Evolutionary conservation across 2,329 filamentous ascomycete genomes (phyloP).

Genomic region (Coniosporium tulheliwenetii): DNA sequence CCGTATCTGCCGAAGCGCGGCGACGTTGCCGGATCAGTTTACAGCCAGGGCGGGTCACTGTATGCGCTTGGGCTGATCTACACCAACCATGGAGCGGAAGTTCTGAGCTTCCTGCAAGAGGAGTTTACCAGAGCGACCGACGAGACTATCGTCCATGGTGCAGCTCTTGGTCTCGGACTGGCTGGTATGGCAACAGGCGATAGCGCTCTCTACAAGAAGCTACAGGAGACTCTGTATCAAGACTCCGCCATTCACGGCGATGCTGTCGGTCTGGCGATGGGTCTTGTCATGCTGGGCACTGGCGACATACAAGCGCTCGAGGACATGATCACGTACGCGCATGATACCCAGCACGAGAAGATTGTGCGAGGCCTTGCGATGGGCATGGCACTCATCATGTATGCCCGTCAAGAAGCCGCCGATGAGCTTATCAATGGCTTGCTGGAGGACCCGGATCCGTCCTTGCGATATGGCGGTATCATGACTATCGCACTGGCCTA

Average conservation of each 20-base stretch:
- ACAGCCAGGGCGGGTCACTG: constrained; percentile 88
- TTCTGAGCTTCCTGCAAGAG: constrained; percentile 61
- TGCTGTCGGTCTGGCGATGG: constrained; percentile 90
- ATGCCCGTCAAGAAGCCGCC: constrained; percentile 82
- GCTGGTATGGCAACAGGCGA: constrained; percentile 95
- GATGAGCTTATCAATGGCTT: constrained; percentile 91
- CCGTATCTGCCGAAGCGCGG: constrained; percentile 78
- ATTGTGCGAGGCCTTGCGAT: constrained; percentile 90
- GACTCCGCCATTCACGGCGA: constrained; percentile 96
- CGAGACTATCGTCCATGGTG: constrained; percentile 94
- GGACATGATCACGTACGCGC: constrained; percentile 94
- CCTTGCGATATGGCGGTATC: constrained; percentile 89
- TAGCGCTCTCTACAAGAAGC: constrained; percentile 76
- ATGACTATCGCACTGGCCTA: constrained; percentile 98
- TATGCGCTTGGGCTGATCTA: constrained; percentile 95
- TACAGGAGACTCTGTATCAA: constrained; percentile 75
- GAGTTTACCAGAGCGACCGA: constrained; percentile 65
- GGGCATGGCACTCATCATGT: constrained; percentile 98
- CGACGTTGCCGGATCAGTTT: constrained; percentile 68
- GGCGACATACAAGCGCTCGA: constrained; percentile 86
- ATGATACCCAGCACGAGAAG: constrained; percentile 98
- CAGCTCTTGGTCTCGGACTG: constrained; percentile 85
- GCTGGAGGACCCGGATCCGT: constrained; percentile 83
- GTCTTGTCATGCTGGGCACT: constrained; percentile 96
- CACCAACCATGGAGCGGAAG: constrained; percentile 89